Evolutionary conservation across 768 basidiomycete species (phyloP).

Genomic region (Mycena galericulata): DNA sequence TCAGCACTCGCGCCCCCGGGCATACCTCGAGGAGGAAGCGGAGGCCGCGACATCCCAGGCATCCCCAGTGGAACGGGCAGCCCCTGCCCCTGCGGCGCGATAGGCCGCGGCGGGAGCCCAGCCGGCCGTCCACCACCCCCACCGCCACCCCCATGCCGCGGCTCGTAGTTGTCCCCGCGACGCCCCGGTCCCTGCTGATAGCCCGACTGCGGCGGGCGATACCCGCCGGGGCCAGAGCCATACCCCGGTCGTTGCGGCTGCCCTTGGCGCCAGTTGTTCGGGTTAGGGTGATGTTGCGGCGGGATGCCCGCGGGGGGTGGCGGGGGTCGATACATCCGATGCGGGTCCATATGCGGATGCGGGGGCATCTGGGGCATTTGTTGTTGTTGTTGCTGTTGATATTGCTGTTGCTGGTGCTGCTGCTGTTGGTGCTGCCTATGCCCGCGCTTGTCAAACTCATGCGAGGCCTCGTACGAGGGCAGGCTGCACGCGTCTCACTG

Average conservation of each 20-base stretch:
- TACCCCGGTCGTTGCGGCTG: background rate
- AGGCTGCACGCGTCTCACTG: constrained; percentile 63
- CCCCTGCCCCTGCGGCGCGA: constrained; percentile 23
- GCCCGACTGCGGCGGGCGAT: background rate
- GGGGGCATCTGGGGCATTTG: background rate
- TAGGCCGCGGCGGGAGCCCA: constrained; percentile 23
- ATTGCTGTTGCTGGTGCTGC: constrained; percentile 25
- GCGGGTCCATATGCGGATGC: constrained; percentile 9
- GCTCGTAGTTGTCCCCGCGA: constrained; percentile 6
- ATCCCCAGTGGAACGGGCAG: background rate
- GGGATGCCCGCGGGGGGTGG: constrained; percentile 17
- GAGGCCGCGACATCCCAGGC: background rate
- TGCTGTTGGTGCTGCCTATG: constrained; percentile 58
- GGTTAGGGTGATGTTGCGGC: constrained; percentile 9
- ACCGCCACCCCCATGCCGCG: background rate
- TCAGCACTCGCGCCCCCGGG: background rate
- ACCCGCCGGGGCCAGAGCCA: background rate
- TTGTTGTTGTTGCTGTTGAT: constrained; percentile 39
- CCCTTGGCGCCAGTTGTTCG: constrained; percentile 13
- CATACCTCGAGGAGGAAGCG: background rate
- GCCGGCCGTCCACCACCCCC: background rate
- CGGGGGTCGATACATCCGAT: constrained; percentile 17
- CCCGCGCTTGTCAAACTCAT: constrained; percentile 84
- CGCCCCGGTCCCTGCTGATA: background rate
- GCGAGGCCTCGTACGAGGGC: constrained; percentile 83